phyloP scores from a whole-genome alignment of 148 eudicot species.

The Fagopyrum esculentum region DNA sequence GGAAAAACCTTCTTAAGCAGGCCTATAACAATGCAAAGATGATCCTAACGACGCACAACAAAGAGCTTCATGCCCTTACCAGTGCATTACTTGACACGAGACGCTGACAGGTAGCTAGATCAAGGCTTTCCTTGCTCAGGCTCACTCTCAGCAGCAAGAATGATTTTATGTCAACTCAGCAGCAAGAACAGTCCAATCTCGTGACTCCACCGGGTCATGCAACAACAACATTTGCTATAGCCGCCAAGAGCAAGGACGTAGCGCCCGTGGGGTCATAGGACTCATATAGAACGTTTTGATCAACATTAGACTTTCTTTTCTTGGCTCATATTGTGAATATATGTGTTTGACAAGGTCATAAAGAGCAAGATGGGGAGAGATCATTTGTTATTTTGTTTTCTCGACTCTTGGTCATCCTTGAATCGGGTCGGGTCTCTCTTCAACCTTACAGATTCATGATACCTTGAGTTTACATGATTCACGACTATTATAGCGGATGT shows the following conservation, averaged over 20 bases:
- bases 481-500: not conserved
- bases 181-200: slow-evolving; percentile 32
- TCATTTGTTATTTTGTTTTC: not conserved
- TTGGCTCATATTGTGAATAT: slow-evolving; percentile 2
- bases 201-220: slow-evolving; percentile 52
- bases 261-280: slow-evolving; percentile 64
- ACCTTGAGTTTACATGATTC: not conserved
- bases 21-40: slow-evolving; percentile 82
- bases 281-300: not conserved
- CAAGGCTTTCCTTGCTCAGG: slow-evolving; percentile 52
- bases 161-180: slow-evolving; percentile 26
- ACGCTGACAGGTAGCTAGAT: slow-evolving; percentile 77
- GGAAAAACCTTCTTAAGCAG: slow-evolving; percentile 46
- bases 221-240: slow-evolving; percentile 63
- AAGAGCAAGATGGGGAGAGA: not conserved
- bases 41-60: slow-evolving; percentile 62
- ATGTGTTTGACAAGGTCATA: not conserved
- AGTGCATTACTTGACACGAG: slow-evolving; percentile 72
- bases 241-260: slow-evolving; percentile 70
- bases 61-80: slow-evolving; percentile 89
- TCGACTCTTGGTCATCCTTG: no score
- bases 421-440: not conserved
- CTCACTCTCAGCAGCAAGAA: slow-evolving; percentile 37
- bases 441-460: not conserved
- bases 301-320: not conserved